Evolutionary conservation across 2,329 filamentous ascomycete species (phyloP), one percentile per base, ranked within the genome.

Genomic region (Didymella lethalis): DNA sequence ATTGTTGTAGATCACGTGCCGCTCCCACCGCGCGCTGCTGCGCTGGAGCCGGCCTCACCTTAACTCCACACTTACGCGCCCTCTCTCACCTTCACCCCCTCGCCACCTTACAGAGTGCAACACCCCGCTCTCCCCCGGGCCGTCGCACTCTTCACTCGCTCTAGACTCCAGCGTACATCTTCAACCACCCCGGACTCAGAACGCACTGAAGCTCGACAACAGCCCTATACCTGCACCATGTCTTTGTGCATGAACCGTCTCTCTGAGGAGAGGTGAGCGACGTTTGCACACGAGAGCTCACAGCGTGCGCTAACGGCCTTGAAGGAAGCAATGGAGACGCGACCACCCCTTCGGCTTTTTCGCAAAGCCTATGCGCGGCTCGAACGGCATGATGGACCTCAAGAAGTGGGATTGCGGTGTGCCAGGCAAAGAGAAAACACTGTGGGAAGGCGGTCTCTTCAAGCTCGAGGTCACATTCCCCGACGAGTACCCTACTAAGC

Each of bases 291-390:
- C 26, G 5, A n/a, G 11, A 2, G 14, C 7, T 12, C 7, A 14
- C 3, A 26, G n/a, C 2, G 5, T 26, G 46, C 34, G 44, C 72
- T 76, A 51, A 75, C 49, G 2, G 49, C 12, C 41, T 69, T 31
- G 16, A 97, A 97, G 93, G 64, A 98, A 97, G 81, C 92, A 97
- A 81, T 99, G 95, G 95, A 89, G 95, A 66, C 89, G 89, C 75
- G 94, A 99, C 70, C 95, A 99, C 74, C 96, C 96, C 0, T 99
- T 99, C 74, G 95, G 95, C 62, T 99, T 99, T 82, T 97, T 91
- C 78, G 95, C 95, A 25, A 92, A 93, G 75, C 95, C 96, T 12
- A 83, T 89, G 63, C 90, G 94, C 68, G 93, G 88, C 63, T 78
- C 88, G 18, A 85, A 92, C 66, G 93, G 93, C 54, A 87, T 92